A percentile compares a stretch with the other conserved stretches of the same genome.
Evolutionary conservation across 2,329 filamentous ascomycete genomes (phyloP).

Genomic region (Truncatella angustata): DNA sequence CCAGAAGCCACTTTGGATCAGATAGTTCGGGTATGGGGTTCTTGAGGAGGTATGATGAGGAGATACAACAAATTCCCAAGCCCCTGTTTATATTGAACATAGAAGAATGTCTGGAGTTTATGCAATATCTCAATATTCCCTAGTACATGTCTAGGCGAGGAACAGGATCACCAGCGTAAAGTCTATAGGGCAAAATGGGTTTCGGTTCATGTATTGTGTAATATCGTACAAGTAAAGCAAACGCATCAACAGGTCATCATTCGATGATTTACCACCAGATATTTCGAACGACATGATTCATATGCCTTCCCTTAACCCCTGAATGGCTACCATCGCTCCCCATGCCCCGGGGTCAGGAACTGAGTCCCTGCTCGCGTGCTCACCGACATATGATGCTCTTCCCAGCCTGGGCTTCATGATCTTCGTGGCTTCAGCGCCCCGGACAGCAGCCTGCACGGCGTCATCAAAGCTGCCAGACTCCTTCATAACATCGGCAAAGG

Average conservation of each 20-base stretch:
- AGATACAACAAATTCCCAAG: too few relatives aligned
- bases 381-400: slow-evolving; percentile 66
- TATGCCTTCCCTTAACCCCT: slow-evolving; percentile 32
- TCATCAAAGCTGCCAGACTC: slow-evolving; percentile 49
- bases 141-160: not conserved
- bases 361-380: slow-evolving; percentile 45
- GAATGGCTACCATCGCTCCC: slow-evolving; percentile 59
- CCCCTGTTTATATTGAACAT: too few relatives aligned
- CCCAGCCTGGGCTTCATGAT: slow-evolving; percentile 64
- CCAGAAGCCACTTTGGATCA: slow-evolving; percentile 20
- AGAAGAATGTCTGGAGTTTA: too few relatives aligned
- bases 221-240: too few relatives aligned
- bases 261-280: not conserved
- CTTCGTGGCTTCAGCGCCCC: slow-evolving; percentile 62
- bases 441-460: slow-evolving; percentile 57
- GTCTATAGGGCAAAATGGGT: too few relatives aligned
- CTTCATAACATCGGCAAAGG: slow-evolving; percentile 49
- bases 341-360: slow-evolving; percentile 71
- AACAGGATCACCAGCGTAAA: too few relatives aligned
- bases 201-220: too few relatives aligned
- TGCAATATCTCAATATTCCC: too few relatives aligned
- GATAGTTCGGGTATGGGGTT: slow-evolving; percentile 25
- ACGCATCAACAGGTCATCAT: not conserved
- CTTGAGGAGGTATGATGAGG: too few relatives aligned
- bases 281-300: slow-evolving; percentile 6